Evolutionary conservation across 768 basidiomycete species (phyloP).

Genomic region (Lactarius pseudohatsudake): DNA sequence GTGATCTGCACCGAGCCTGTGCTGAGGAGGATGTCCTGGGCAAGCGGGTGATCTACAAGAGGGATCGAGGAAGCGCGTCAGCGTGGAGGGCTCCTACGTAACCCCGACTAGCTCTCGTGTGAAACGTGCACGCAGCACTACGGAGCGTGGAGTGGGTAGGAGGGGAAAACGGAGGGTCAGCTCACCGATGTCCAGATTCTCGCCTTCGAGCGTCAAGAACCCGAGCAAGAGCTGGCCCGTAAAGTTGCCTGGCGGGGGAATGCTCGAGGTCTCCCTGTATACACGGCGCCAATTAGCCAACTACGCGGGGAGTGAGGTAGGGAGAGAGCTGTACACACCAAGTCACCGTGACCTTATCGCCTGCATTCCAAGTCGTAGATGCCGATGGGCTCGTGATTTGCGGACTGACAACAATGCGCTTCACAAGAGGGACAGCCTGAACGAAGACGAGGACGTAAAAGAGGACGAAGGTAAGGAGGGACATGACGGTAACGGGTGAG

Average conservation of each 20-base stretch:
- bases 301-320: neutral
- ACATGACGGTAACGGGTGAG: conserved; percentile 8
- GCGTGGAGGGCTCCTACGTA: neutral
- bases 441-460: neutral
- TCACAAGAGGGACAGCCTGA: conserved; percentile 3
- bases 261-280: conserved; percentile 31
- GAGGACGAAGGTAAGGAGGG: conserved; percentile 8
- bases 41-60: conserved; percentile 37
- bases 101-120: neutral
- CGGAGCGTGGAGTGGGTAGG: neutral
- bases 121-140: neutral
- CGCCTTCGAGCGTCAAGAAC: conserved; percentile 34
- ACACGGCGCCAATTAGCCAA: neutral
- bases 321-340: conserved; percentile 37
- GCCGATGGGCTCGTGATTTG: conserved; percentile 41
- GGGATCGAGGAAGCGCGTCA: neutral
- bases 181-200: conserved; percentile 52
- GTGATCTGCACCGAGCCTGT: conserved; percentile 38
- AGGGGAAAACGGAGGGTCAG: conserved; percentile 2
- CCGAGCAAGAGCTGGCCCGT: conserved; percentile 51
- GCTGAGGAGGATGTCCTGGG: conserved; percentile 39
- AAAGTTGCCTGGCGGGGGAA: conserved; percentile 42
- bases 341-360: conserved; percentile 40
- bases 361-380: conserved; percentile 39
- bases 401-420: conserved; percentile 32